Conservation (phyloP, 1,284 basidiomycete genomes). For the Marasmius fiardii region DNA sequence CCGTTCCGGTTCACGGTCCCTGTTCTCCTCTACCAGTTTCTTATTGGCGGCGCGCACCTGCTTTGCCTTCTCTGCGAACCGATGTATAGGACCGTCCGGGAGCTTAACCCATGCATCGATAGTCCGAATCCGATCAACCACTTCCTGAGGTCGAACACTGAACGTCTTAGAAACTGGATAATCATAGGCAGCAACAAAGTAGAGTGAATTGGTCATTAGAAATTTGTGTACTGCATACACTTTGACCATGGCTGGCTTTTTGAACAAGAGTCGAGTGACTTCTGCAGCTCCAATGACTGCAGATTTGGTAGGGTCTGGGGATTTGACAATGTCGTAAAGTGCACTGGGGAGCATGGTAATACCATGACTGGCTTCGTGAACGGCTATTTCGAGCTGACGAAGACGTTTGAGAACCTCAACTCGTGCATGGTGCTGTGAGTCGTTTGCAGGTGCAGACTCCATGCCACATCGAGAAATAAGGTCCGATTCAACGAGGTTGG, state of each 20-base stretch:
- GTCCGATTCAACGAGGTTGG: conserved; percentile 45
- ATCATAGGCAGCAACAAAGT: conserved; percentile 62
- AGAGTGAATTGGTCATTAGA: conserved; percentile 60
- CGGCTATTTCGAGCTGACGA: conserved; percentile 42
- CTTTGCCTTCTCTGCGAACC: conserved; percentile 60
- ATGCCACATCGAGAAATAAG: conserved; percentile 48
- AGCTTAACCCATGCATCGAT: conserved; percentile 53
- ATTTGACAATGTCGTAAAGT: conserved; percentile 45
- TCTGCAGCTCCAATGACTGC: conserved; percentile 43
- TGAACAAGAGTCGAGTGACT: not conserved
- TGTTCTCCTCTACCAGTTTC: conserved; percentile 19
- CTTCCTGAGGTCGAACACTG: conserved; percentile 62
- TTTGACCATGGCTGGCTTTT: not conserved
- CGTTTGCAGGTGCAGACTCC: conserved; percentile 22
- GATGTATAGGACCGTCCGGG: conserved; percentile 39
- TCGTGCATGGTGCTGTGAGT: conserved; percentile 48
- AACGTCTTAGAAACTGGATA: conserved; percentile 64
- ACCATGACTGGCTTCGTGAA: conserved; percentile 38
- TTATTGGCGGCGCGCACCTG: conserved; percentile 31
- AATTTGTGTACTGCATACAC: conserved; percentile 19
- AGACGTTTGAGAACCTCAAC: conserved; percentile 54
- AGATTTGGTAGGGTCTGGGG: conserved; percentile 50
- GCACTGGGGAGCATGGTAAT: conserved; percentile 23
- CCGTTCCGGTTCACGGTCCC: conserved; percentile 31
- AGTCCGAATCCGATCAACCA: conserved; percentile 53